phyloP scores from a whole-genome alignment of 129 eudicot genomes.

The Calendula officinalis region DNA sequence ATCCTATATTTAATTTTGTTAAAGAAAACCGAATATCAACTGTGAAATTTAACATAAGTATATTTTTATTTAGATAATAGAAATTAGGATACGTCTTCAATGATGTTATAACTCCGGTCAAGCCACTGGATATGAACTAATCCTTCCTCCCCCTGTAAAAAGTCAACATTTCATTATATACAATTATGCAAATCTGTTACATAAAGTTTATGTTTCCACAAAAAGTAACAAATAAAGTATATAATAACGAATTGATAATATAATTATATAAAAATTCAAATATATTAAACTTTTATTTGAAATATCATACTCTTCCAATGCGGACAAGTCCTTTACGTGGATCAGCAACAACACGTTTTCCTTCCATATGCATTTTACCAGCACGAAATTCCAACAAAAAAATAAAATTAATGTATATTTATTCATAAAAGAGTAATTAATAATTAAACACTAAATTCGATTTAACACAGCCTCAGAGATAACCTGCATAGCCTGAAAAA shows the following conservation, averaged over 20 bases:
- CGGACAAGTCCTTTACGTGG: constrained; percentile 92
- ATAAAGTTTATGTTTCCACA: neutral
- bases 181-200: neutral
- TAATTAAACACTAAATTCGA: neutral
- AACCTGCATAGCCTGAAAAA: constrained; percentile 59
- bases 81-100: constrained; percentile 88
- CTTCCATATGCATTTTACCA: constrained; percentile 94
- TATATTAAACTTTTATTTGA: neutral
- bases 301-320: constrained; percentile 71
- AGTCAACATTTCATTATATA: constrained; percentile 7
- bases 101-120: constrained; percentile 55
- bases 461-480: neutral
- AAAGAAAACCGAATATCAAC: constrained; percentile 21
- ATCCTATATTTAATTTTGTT: constrained; percentile 57
- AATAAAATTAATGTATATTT: neutral
- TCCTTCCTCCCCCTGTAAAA: constrained; percentile 92
- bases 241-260: neutral
- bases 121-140: constrained; percentile 93
- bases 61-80: neutral
- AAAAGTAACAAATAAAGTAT: neutral
- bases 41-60: neutral
- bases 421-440: neutral
- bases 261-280: neutral
- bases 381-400: constrained; percentile 84
- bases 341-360: constrained; percentile 82